Base-by-base conservation (phyloP, 2,329 filamentous ascomycete genomes). In the Corynespora cassiicola region DNA sequence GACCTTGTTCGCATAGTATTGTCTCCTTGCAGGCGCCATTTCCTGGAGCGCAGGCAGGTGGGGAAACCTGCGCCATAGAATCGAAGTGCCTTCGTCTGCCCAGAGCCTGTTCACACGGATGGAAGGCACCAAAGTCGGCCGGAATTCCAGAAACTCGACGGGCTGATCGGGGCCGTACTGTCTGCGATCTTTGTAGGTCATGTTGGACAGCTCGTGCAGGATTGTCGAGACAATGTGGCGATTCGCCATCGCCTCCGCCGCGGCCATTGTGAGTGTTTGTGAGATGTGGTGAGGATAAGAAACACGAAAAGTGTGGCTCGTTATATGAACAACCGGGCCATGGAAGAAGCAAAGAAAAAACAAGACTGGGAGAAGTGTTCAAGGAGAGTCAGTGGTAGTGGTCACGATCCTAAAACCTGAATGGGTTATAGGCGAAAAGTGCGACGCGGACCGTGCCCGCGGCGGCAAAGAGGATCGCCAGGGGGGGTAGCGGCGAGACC, bases 1-100 rank as follows among this genome's bases (percentile, higher is more conserved):
- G 9, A 66, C 45, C 27, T 65, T 66, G 45, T 50, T 55, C 19
- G 63, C 61, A 36, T 67, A 66, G 39, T 55, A 50, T 32, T 67
- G 61, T 15, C 51, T 43, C 16, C 61, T 47, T 7, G 47, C 39
- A 18, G 24, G 33, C 4, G 38, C 18, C 56, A 67, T 61, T 12
- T 21, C 16, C 25, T 44, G 37, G 11, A 67, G 21, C 8, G 58
- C 54, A 6, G 52, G 54, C 33, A 66, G 46, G 33, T 61, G 52
- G 22, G 63, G 60, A 39, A 58, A 63, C 24, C 56, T 50, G 28
- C 38, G 58, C 63, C 62, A 67, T 7, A 65, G 39, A 5, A 67
- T 52, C 2, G 56, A 58, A 7, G 55, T 61, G 14, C 56, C 62
- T 37, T 55, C 54, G 12, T 63, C 58, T n/a, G 58, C 58, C 62